Evolutionary conservation across 1,139 yeast species (phyloP).

Genomic region (Meyerozyma carpophila): DNA sequence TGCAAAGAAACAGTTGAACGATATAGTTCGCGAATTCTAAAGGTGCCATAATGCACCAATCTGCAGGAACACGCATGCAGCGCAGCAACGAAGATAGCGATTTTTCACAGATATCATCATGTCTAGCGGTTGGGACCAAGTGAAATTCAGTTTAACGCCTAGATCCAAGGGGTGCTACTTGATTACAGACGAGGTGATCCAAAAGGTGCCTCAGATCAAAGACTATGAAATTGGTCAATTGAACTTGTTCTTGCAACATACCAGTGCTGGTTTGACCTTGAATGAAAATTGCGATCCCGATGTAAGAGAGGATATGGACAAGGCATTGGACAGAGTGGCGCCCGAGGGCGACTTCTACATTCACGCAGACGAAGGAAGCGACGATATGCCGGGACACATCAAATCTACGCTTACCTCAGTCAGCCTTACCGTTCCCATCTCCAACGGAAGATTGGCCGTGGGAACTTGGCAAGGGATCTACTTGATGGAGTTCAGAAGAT

Average conservation of each 20-base stretch:
- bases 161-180: constrained; percentile 66
- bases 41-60: background rate
- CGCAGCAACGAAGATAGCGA: background rate
- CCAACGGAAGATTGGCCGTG: constrained; percentile 58
- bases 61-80: background rate
- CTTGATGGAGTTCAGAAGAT: constrained; percentile 65
- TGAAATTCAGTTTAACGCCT: constrained; percentile 50
- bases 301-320: constrained; percentile 64
- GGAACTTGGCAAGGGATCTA: constrained; percentile 89
- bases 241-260: constrained; percentile 68
- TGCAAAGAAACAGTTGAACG: background rate
- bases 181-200: constrained; percentile 59
- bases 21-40: background rate
- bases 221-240: constrained; percentile 59
- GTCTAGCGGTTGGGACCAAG: constrained; percentile 43
- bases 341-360: constrained; percentile 65
- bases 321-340: constrained; percentile 56
- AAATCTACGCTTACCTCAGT: constrained; percentile 65
- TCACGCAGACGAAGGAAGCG: constrained; percentile 74
- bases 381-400: constrained; percentile 81
- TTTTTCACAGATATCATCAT: background rate
- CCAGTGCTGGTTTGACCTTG: constrained; percentile 70
- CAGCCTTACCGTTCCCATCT: constrained; percentile 60
- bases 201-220: constrained; percentile 53
- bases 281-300: constrained; percentile 82